Evolutionary conservation across 331 rosid species (phyloP).

Genomic region (Phaseolus coccineus): DNA sequence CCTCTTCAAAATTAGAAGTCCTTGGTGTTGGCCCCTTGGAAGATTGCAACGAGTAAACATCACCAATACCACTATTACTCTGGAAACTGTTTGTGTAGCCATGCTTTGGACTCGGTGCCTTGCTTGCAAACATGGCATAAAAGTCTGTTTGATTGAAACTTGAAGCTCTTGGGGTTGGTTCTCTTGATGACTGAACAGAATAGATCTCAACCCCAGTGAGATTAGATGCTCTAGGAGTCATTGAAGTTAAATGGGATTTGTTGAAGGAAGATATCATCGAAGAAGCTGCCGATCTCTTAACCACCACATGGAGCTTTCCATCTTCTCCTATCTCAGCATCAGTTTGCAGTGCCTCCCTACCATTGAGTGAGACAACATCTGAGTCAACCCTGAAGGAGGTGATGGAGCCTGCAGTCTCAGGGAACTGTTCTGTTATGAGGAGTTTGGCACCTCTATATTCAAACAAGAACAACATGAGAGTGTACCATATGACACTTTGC

Average conservation of each 20-base stretch:
- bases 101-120: conserved; percentile 91
- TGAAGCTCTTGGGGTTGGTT: conserved; percentile 93
- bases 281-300: conserved; percentile 70
- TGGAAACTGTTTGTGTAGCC: conserved; percentile 73
- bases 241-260: conserved; percentile 73
- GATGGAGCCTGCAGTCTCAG: conserved; percentile 90
- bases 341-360: conserved; percentile 74
- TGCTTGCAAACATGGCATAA: conserved; percentile 86
- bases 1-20: conserved; percentile 81
- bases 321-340: conserved; percentile 95
- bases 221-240: conserved; percentile 89
- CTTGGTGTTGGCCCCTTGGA: conserved; percentile 82
- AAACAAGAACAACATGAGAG: conserved; percentile 88
- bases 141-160: conserved; percentile 93
- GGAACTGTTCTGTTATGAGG: conserved; percentile 85
- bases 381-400: conserved; percentile 88
- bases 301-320: conserved; percentile 89
- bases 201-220: conserved; percentile 96
- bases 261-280: conserved; percentile 88
- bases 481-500: conserved; percentile 91
- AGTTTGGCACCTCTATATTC: conserved; percentile 95
- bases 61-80: conserved; percentile 51
- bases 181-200: conserved; percentile 90
- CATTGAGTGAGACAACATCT: conserved; percentile 86
- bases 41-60: conserved; percentile 72